Percentiles rank a stretch among this genome's conserved stretches.
Evolutionary conservation across 164 flowering plant genomes (phyloP).

Genomic region (Nymphaea thermarum): DNA sequence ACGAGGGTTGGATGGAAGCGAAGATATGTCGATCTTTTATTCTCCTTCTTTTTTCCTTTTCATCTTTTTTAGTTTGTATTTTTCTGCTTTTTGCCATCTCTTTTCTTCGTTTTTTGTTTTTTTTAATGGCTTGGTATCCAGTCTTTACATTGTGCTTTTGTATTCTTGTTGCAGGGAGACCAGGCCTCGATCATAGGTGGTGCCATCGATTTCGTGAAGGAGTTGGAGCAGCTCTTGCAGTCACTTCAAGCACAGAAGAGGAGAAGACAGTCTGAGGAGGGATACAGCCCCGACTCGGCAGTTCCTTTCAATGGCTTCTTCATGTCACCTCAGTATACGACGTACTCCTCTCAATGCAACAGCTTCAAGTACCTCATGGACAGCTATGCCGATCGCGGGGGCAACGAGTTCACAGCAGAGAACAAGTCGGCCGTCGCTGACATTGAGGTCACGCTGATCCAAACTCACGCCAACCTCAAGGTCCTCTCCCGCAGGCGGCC

Average conservation of each 20-base stretch:
- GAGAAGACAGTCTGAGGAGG: constrained; percentile 10
- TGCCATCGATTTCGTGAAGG: constrained; percentile 66
- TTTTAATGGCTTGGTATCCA: too few species aligned
- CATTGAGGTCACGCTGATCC: constrained; percentile 35
- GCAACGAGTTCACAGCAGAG: constrained; percentile 11
- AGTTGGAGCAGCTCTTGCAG: constrained; percentile 48
- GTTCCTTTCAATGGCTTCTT: constrained; percentile 17
- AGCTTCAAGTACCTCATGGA: constrained; percentile 1
- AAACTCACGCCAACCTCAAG: constrained; percentile 50
- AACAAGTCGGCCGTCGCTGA: constrained; percentile 21
- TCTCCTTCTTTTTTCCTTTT: too few species aligned
- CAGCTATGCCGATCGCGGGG: neutral
- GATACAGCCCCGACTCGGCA: constrained; percentile 3
- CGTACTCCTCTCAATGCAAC: constrained; percentile 7
- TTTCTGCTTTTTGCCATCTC: too few species aligned
- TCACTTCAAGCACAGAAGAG: constrained; percentile 40
- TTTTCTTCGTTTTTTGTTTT: too few species aligned
- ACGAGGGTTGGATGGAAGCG: too few species aligned
- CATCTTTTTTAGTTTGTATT: too few species aligned
- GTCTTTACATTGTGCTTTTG: too few species aligned
- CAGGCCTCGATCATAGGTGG: constrained; percentile 70
- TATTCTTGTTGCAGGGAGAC: constrained; percentile 33
- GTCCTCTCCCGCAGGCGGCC: constrained; percentile 27
- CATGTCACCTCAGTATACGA: constrained; percentile 14
- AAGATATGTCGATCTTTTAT: too few species aligned